A percentile compares a stretch with the other conserved stretches of the same genome.
Conservation (phyloP, 2,329 filamentous ascomycete genomes). For the Byssoonygena ceratinophila region DNA sequence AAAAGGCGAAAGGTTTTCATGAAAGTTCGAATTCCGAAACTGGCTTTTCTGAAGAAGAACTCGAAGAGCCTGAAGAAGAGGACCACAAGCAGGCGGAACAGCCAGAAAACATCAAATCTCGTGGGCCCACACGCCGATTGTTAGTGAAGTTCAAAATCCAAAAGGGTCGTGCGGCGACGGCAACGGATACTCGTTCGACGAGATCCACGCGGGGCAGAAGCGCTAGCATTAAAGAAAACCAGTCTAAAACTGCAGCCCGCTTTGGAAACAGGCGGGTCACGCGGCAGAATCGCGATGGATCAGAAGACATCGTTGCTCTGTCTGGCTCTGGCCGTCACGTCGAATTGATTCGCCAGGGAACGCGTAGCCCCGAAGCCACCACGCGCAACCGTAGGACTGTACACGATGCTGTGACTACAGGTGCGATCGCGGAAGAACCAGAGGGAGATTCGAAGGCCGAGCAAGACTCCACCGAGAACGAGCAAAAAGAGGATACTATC, state of each 20-base stretch:
- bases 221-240: conserved; percentile 20
- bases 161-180: too few relatives aligned
- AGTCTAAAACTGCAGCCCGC: conserved; percentile 12
- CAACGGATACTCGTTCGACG: conserved; percentile 19
- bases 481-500: conserved; percentile 6
- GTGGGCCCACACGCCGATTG: conserved; percentile 19
- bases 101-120: conserved; percentile 18
- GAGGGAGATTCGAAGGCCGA: conserved; percentile 33
- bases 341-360: conserved; percentile 44
- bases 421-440: conserved; percentile 45
- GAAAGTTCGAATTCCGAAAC: conserved; percentile 29
- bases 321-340: conserved; percentile 51
- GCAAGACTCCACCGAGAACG: not conserved
- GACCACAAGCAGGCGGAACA: conserved; percentile 22
- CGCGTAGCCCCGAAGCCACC: conserved; percentile 38
- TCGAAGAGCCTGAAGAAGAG: conserved; percentile 18
- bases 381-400: conserved; percentile 8
- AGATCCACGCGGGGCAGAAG: conserved; percentile 25
- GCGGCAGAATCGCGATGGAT: conserved; percentile 48
- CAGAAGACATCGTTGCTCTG: conserved; percentile 47
- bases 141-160: conserved; percentile 12
- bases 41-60: conserved; percentile 10
- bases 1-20: conserved; percentile 45
- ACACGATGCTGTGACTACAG: conserved; percentile 25
- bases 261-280: conserved; percentile 43